Evolutionary conservation across 306 rosid species (phyloP).

Genomic region (Corylus americana): DNA sequence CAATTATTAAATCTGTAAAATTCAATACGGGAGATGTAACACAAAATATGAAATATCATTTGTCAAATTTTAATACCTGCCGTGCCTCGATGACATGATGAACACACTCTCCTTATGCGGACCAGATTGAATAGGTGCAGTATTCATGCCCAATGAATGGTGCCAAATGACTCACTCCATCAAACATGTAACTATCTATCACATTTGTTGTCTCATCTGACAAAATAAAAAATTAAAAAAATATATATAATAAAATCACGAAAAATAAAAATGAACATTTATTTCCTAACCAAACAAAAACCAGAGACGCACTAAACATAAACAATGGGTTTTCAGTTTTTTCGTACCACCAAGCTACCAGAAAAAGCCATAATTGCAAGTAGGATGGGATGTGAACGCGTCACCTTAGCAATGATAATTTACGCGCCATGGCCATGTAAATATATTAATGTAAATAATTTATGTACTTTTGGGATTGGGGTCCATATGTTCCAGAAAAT

Average conservation of each 20-base stretch:
- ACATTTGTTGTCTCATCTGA: neutral
- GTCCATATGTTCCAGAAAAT: too few relatives aligned
- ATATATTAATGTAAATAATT: too few relatives aligned
- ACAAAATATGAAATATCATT: too few relatives aligned
- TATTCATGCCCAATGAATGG: neutral
- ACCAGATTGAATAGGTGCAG: neutral
- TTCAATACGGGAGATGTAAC: too few relatives aligned
- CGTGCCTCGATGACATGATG: too few relatives aligned
- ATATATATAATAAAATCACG: too few relatives aligned
- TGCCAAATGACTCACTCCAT: neutral
- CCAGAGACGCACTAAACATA: neutral
- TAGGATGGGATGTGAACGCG: slow-evolving; percentile 25
- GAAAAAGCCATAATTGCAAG: slow-evolving; percentile 21
- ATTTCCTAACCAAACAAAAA: neutral
- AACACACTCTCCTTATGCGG: neutral
- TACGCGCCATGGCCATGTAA: too few relatives aligned
- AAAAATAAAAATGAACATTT: neutral
- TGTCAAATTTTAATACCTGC: too few relatives aligned
- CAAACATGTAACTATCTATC: neutral
- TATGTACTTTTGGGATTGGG: too few relatives aligned
- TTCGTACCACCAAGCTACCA: slow-evolving; percentile 22
- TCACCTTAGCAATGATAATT: neutral
- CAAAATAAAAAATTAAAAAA: neutral
- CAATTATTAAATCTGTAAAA: too few relatives aligned
- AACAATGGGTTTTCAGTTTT: neutral